Percentiles rank a stretch among this genome's conserved stretches.
Evolutionary conservation across 495 filamentous ascomycete species (phyloP).

Genomic region (Penicillium soppii): DNA sequence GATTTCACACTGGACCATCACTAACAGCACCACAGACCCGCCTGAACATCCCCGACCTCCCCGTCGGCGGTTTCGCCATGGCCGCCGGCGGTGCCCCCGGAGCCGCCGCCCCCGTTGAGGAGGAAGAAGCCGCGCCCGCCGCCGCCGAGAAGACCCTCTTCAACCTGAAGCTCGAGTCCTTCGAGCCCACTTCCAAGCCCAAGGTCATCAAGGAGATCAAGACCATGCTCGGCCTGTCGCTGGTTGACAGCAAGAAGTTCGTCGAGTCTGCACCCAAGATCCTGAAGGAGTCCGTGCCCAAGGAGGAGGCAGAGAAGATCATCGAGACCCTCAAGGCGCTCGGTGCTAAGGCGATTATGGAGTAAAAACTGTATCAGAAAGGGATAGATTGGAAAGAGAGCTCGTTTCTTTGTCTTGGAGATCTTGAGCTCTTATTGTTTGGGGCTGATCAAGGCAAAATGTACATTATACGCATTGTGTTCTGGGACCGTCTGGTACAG

Average conservation of each 20-base stretch:
- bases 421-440: constrained; percentile 30
- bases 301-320: constrained; percentile 99
- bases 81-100: constrained; percentile 53
- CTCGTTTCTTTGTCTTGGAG: constrained; percentile 22
- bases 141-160: constrained; percentile 96
- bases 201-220: constrained; percentile 99
- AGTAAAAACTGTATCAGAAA: constrained; percentile 53
- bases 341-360: constrained; percentile 84
- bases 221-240: constrained; percentile 85
- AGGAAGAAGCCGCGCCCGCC: constrained; percentile 78
- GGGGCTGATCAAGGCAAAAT: constrained; percentile 34
- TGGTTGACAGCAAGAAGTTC: constrained; percentile 99
- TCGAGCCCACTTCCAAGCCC: constrained; percentile 86
- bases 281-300: constrained; percentile 97
- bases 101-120: constrained; percentile 72
- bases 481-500: constrained; percentile 36
- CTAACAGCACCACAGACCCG: constrained; percentile 61
- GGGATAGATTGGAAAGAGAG: constrained; percentile 15
- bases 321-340: constrained; percentile 88
- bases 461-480: constrained; percentile 48
- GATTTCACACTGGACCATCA: background rate
- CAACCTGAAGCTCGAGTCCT: constrained; percentile 85
- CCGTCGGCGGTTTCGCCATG: constrained; percentile 83
- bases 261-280: constrained; percentile 96
- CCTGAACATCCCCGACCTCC: constrained; percentile 97